phyloP scores from a whole-genome alignment of 2,329 filamentous ascomycete genomes.

The Neopestalotiopsis sp. region DNA sequence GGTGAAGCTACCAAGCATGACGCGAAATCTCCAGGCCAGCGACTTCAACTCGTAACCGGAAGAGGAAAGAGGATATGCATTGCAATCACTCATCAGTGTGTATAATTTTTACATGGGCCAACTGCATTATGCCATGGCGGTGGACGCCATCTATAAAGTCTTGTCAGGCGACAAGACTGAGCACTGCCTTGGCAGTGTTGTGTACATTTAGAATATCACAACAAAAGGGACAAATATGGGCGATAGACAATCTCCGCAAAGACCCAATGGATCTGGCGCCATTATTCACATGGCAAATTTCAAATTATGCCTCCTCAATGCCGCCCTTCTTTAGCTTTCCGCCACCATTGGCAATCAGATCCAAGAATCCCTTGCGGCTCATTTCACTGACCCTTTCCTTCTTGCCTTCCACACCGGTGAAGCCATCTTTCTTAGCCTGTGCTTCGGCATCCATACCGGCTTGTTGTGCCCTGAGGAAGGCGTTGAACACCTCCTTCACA shows the following conservation, averaged over 20 bases:
- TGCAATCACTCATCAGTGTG: neutral
- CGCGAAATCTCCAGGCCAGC: slow-evolving; percentile 91
- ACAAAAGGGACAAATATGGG: neutral
- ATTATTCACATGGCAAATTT: neutral
- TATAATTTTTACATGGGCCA: neutral
- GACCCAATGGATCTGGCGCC: neutral
- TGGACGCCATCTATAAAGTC: neutral
- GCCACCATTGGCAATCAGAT: slow-evolving; percentile 77
- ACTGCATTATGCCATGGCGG: neutral
- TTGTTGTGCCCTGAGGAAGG: slow-evolving; percentile 89
- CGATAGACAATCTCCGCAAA: neutral
- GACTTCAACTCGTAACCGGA: slow-evolving; percentile 66
- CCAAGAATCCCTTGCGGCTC: slow-evolving; percentile 95
- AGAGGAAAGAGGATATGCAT: neutral
- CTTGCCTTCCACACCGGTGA: slow-evolving; percentile 79
- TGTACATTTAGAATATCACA: slow-evolving; percentile 11
- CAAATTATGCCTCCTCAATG: slow-evolving; percentile 56
- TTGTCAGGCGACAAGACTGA: neutral
- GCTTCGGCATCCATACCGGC: slow-evolving; percentile 80
- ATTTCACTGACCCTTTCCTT: slow-evolving; percentile 94
- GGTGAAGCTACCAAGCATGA: slow-evolving; percentile 90
- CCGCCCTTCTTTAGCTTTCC: slow-evolving; percentile 64
- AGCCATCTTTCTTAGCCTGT: slow-evolving; percentile 71
- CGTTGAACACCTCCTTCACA: slow-evolving; percentile 96
- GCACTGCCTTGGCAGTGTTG: neutral